A percentile compares a stretch with the other conserved stretches of the same genome.
phyloP scores from a whole-genome alignment of 1,284 basidiomycete species.

The Volvariella surrecta region DNA sequence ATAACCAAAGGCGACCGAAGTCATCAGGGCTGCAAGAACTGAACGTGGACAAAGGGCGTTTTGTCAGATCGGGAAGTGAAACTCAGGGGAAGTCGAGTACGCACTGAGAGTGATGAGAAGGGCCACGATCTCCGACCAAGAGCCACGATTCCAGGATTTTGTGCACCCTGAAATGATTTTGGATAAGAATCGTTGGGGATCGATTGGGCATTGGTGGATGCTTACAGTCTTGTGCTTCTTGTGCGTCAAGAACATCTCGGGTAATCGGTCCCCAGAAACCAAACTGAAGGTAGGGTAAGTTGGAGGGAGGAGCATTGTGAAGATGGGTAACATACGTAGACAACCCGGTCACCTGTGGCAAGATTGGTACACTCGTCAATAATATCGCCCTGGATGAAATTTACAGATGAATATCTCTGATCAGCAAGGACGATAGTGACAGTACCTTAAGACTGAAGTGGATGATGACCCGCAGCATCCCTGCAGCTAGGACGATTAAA shows the following conservation, averaged over 20 bases:
- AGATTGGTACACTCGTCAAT: slow-evolving; percentile 38
- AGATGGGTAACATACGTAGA: slow-evolving; percentile 19
- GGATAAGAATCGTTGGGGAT: neutral
- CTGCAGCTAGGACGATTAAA: slow-evolving; percentile 42
- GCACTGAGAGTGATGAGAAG: slow-evolving; percentile 44
- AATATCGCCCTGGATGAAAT: slow-evolving; percentile 33
- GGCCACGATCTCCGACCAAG: slow-evolving; percentile 52
- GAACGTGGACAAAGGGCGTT: slow-evolving; percentile 4
- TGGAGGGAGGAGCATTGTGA: neutral
- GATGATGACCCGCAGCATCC: slow-evolving; percentile 46
- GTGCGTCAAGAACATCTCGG: slow-evolving; percentile 22
- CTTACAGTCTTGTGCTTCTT: slow-evolving; percentile 39
- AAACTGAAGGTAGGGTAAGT: slow-evolving; percentile 13
- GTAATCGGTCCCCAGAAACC: slow-evolving; percentile 39
- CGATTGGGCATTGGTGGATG: too few relatives aligned
- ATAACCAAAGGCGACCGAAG: slow-evolving; percentile 53
- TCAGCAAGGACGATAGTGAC: slow-evolving; percentile 1
- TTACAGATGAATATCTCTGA: slow-evolving; percentile 1
- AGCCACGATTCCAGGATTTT: slow-evolving; percentile 45
- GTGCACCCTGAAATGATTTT: slow-evolving; percentile 38
- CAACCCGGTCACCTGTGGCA: slow-evolving; percentile 22
- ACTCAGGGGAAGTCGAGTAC: slow-evolving; percentile 12
- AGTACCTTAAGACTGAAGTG: slow-evolving; percentile 63
- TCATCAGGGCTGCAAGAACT: slow-evolving; percentile 53
- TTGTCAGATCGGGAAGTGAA: neutral